A percentile compares a stretch with the other conserved stretches of the same genome.
Conservation (phyloP, 2,329 filamentous ascomycete species). For the Ophioceras dolichostomum region DNA sequence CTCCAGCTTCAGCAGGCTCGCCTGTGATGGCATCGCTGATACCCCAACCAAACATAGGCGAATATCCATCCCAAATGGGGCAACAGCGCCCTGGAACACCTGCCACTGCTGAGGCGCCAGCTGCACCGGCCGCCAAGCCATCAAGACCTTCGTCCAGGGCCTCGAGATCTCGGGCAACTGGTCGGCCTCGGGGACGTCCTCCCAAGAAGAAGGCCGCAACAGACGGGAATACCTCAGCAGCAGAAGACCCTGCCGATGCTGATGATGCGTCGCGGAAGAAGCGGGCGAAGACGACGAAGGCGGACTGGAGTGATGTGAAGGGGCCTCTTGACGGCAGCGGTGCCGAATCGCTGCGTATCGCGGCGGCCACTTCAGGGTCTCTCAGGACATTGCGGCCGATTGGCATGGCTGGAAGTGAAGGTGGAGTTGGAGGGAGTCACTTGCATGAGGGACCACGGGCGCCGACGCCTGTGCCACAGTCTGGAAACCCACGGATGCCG, state of each 20-base stretch:
- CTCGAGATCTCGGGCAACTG: constrained; percentile 35
- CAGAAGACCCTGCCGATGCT: constrained; percentile 51
- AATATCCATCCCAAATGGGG: not conserved
- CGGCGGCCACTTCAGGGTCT: constrained; percentile 80
- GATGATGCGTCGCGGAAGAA: constrained; percentile 54
- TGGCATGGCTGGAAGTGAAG: constrained; percentile 30
- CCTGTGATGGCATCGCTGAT: not conserved
- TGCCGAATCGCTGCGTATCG: constrained; percentile 74
- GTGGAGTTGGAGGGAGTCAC: constrained; percentile 28
- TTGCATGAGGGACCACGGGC: constrained; percentile 63
- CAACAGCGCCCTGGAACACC: not conserved
- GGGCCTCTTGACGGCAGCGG: constrained; percentile 60
- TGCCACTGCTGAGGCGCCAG: not conserved
- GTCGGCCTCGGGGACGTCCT: constrained; percentile 42
- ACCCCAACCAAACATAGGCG: not conserved
- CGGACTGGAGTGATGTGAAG: constrained; percentile 36
- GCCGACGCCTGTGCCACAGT: constrained; percentile 61
- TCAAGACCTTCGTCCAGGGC: constrained; percentile 50
- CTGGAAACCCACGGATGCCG: constrained; percentile 10
- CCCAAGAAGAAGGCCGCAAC: constrained; percentile 33
- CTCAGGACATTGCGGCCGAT: constrained; percentile 74
- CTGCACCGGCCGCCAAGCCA: constrained; percentile 17
- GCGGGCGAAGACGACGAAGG: constrained; percentile 65
- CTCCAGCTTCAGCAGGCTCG: not conserved
- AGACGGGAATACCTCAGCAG: constrained; percentile 60